Evolutionary conservation across 169 alveolate species (phyloP), one percentile per base, ranked within the genome.

Genomic region (Babesia divergens): DNA sequence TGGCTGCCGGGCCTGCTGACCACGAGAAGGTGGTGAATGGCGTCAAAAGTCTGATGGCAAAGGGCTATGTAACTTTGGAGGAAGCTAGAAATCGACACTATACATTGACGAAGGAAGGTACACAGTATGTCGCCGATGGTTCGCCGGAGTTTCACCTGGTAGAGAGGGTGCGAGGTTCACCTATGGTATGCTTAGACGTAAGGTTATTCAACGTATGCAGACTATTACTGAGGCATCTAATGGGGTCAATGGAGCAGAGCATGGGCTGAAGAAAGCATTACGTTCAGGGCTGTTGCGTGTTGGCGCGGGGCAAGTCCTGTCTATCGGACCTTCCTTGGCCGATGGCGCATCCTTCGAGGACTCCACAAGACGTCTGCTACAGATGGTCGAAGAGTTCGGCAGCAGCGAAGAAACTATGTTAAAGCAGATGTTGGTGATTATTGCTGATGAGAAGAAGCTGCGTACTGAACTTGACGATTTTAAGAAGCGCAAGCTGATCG

Each of bases 61-160:
- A 84, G 51, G 79, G 88, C 37, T 84, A 76, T 53, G 79, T 90
- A 28, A 70, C 89, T n/a, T 81, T 88, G 52, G 59, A 74, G 37
- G 89, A 84, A 14, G 42, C 60, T 37, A 74, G 70, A 34, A 77
- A 74, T 29, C 72, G 81, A 26, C 34, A 59, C 1, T 82, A 84
- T 31, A 54, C 55, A 16, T 69, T 90, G 49, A 87, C 90, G 29
- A 90, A 82, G 18, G 94, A 90, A 35, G 94, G 93, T 1, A 24
- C 18, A 26, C 70, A 65, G 40, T 90, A 90, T 72, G 65, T 88
- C 20, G 55, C 20, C 20, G 49, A 84, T 11, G 91, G 92, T 9
- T 84, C 94, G 5, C 94, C 94, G 5, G 94, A 90, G 66, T 81
- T 29, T 62, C 64, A 70, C 32, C 84, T 88, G 24, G 54, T 90